A percentile compares a stretch with the other conserved stretches of the same genome.
Conservation (phyloP, 1,284 basidiomycete genomes). For the Schizopora paradoxa region DNA sequence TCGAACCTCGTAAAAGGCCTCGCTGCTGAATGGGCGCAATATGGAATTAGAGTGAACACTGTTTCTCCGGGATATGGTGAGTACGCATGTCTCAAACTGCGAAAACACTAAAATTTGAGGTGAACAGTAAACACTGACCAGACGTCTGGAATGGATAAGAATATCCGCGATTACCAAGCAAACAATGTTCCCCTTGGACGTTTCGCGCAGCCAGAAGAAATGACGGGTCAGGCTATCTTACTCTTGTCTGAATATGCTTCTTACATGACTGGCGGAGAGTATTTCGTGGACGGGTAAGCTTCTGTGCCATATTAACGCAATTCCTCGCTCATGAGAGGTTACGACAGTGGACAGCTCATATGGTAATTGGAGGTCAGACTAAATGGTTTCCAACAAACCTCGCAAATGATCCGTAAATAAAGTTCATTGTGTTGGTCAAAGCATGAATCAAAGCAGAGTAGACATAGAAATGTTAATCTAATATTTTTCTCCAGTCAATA, state of each 20-base stretch:
- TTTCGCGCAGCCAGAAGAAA: constrained; percentile 43
- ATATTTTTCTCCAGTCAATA: background rate
- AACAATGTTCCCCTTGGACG: constrained; percentile 35
- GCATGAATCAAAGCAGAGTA: no score
- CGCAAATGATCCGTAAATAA: no score
- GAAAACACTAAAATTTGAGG: background rate
- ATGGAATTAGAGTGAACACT: constrained; percentile 53
- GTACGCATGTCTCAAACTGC: background rate
- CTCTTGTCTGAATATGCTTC: constrained; percentile 37
- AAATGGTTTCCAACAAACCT: background rate
- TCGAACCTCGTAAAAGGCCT: constrained; percentile 50
- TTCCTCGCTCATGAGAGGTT: background rate
- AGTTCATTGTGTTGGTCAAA: no score
- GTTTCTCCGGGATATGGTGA: constrained; percentile 56
- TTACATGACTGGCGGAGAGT: constrained; percentile 42
- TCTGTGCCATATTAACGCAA: background rate
- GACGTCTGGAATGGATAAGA: constrained; percentile 31
- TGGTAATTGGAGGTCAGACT: constrained; percentile 24
- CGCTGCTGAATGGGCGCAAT: constrained; percentile 54
- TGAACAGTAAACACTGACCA: constrained; percentile 34
- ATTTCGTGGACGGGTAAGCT: constrained; percentile 39
- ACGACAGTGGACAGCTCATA: constrained; percentile 32
- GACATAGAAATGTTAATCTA: no score
- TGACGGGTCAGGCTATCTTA: constrained; percentile 37
- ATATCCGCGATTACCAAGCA: constrained; percentile 31